These are phyloP conservation scores for Nakaseomyces uthaithaninus DNA, from an alignment of 1,139 yeast species.

Conservation along the genomic window DNA sequence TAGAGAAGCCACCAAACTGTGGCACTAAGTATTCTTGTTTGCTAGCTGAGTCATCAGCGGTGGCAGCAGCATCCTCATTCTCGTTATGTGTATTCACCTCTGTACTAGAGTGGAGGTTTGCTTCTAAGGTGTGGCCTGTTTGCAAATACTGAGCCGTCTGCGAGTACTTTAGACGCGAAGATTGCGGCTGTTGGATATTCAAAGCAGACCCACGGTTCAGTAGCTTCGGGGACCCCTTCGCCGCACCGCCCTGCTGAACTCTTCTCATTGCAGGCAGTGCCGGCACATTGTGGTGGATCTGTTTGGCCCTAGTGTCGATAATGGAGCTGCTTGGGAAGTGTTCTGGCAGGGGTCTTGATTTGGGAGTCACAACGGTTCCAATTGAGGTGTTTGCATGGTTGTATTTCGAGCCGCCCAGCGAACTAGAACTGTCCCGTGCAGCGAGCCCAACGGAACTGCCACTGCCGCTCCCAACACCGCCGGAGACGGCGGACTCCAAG, in stretches of 20 bases:
- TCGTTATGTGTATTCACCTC: conserved; percentile 6
- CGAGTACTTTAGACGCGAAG: conserved; percentile 17
- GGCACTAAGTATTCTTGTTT: conserved; percentile 35
- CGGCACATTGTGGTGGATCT: conserved; percentile 15
- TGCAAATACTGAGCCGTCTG: conserved; percentile 12
- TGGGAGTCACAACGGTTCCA: conserved; percentile 6
- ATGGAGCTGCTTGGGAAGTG: conserved; percentile 2
- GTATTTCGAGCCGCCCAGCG: neutral
- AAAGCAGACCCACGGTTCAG: neutral
- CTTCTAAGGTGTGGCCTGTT: conserved; percentile 2
- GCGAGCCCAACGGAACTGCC: too few species aligned
- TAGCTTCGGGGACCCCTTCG: conserved; percentile 8
- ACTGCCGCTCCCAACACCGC: neutral
- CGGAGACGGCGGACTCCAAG: conserved; percentile 15
- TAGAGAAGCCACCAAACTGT: conserved; percentile 66
- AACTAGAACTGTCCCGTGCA: neutral
- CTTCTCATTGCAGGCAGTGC: conserved; percentile 23
- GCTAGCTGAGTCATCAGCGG: conserved; percentile 7
- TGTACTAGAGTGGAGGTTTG: neutral
- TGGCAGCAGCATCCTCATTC: conserved; percentile 14
- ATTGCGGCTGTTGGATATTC: conserved; percentile 8
- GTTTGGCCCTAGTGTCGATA: conserved; percentile 13
- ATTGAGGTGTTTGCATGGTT: conserved; percentile 1
- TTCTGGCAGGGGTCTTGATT: conserved; percentile 5
- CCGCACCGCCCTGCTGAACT: conserved; percentile 19